Evolutionary conservation across 1,284 basidiomycete species (phyloP), one percentile per base, ranked within the genome.

Genomic region (Pulveroboletus sp.): DNA sequence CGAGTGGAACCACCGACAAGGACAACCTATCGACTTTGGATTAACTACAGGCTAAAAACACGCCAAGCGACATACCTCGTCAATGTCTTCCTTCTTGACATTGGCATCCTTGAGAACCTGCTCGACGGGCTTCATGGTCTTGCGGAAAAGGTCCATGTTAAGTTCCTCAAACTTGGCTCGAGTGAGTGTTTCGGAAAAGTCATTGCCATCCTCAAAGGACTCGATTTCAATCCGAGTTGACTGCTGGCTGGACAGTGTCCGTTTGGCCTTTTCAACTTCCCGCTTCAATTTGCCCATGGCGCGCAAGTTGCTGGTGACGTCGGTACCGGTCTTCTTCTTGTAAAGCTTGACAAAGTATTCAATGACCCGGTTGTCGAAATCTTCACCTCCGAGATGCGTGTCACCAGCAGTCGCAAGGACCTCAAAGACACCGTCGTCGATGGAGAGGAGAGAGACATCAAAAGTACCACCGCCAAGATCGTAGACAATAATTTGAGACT

Each of bases 101-200:
- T 90, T 90, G 62, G 96, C 91, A 72, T 99, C 96, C 87, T 98
- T 98, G 70, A 98, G 83, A 35, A 98, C 96, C 78, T 98, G 95
- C 78, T 98, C 95, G 64, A 98, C 96, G 65, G 96, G 96, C 84
- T 96, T 96, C 92, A 98, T 94, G 43, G 96, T 98, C 86, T 96
- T 96, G 70, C 94, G 86, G 92, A 99, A 98, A 50, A 98, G 87
- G 71, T 99, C 96, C 81, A 97, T 91, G 87, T 98, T 98, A 68
- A 98, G 82, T 77, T 98, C 96, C 78, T 98, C 96, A 73, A 99
- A 98, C 80, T 98, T 98, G 80, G 96, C 95, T 59, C 96, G 88
- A 59, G 96, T 98, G 43, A 98, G 85, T 17, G 94, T 94, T 83
- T 98, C 96, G 38, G 94, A 92, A 72, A 98, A 94, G 80, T 99